Conservation (phyloP, 1,139 yeast species). For the Geotrichum reessii region DNA sequence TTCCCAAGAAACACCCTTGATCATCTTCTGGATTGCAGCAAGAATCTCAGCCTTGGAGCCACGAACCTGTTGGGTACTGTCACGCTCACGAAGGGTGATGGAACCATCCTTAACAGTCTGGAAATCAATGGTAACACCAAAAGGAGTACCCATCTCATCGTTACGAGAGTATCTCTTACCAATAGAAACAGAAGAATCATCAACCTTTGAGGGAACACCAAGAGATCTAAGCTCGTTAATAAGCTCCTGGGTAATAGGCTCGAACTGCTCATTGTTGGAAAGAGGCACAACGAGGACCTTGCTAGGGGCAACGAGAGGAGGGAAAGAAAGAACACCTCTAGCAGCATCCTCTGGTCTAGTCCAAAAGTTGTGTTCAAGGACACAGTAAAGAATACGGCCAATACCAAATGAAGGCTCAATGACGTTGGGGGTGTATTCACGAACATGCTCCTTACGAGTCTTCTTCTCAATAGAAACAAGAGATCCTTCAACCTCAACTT, state of each 20-base stretch:
- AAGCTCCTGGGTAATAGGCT: conserved; percentile 60
- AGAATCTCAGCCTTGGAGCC: conserved; percentile 77
- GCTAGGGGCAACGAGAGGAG: conserved; percentile 95
- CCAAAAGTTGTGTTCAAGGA: conserved; percentile 96
- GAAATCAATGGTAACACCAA: conserved; percentile 96
- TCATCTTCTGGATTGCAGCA: conserved; percentile 69
- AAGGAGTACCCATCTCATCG: conserved; percentile 98
- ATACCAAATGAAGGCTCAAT: conserved; percentile 99
- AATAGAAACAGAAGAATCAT: conserved; percentile 95
- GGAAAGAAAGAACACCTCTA: conserved; percentile 87
- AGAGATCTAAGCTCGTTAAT: conserved; percentile 66
- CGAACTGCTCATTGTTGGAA: conserved; percentile 75
- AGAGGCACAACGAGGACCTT: conserved; percentile 94
- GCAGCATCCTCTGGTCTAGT: conserved; percentile 86
- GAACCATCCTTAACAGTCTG: conserved; percentile 86
- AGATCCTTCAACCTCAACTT: conserved; percentile 63
- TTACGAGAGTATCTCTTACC: conserved; percentile 99
- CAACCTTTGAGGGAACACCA: conserved; percentile 91
- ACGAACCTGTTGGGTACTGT: conserved; percentile 93
- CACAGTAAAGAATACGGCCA: conserved; percentile 90
- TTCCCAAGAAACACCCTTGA: conserved; percentile 71
- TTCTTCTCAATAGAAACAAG: conserved; percentile 73
- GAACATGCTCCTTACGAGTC: conserved; percentile 78
- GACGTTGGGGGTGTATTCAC: conserved; percentile 95
- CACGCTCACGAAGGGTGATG: conserved; percentile 96